These are phyloP conservation scores for Astrocystis sublimbata DNA, from an alignment of 495 filamentous ascomycete genomes.

Conservation along the genomic window DNA sequence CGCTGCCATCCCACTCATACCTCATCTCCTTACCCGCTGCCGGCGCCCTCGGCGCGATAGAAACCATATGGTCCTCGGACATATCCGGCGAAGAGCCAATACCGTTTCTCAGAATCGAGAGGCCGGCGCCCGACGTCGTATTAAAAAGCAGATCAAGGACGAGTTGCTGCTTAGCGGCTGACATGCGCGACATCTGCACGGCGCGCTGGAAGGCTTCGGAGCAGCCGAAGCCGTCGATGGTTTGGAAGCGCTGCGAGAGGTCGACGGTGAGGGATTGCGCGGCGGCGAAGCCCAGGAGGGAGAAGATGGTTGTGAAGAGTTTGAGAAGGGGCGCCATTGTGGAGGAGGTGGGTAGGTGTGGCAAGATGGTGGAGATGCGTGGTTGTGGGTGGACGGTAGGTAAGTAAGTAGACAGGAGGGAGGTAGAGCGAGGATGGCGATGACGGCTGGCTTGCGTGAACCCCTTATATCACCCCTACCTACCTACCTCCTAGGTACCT, in stretches of 20 bases:
- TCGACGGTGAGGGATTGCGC: conserved; percentile 37
- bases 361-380: too few species aligned
- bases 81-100: conserved; percentile 49
- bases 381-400: too few species aligned
- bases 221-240: conserved; percentile 53
- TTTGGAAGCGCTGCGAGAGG: conserved; percentile 42
- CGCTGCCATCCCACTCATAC: conserved; percentile 49
- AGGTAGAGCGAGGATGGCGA: too few species aligned
- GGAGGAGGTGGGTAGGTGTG: too few species aligned
- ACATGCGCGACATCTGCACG: conserved; percentile 33
- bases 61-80: conserved; percentile 42
- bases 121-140: conserved; percentile 47
- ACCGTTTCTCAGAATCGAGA: conserved; percentile 58
- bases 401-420: too few species aligned
- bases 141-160: conserved; percentile 51
- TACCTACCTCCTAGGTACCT: too few species aligned
- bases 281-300: too few species aligned
- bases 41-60: conserved; percentile 45
- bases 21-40: conserved; percentile 32
- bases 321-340: too few species aligned
- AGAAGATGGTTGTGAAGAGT: too few species aligned
- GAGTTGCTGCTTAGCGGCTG: conserved; percentile 36
- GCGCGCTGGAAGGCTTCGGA: conserved; percentile 55
- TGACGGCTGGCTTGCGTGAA: too few species aligned
- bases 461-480: too few species aligned